A percentile compares a stretch with the other conserved stretches of the same genome.
Conservation (phyloP, 331 rosid genomes). For the Phaseolus coccineus region DNA sequence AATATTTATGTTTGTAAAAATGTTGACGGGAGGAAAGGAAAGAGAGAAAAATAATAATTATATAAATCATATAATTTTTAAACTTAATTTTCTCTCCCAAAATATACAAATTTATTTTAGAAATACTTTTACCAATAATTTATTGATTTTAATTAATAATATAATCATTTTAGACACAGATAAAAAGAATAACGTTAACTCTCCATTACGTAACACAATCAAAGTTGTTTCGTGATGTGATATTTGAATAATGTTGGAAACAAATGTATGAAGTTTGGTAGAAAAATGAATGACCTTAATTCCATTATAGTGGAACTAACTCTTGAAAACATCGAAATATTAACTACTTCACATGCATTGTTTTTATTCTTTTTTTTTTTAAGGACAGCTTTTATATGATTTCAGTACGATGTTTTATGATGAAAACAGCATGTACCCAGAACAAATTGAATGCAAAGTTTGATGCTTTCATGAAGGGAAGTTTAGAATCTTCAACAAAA, state of each 20-base stretch:
- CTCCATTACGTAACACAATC: too few relatives aligned
- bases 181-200: too few relatives aligned
- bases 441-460: constrained; percentile 34
- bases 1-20: too few relatives aligned
- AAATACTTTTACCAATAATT: too few relatives aligned
- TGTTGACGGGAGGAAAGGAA: too few relatives aligned
- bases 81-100: too few relatives aligned
- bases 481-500: not conserved
- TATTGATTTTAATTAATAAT: too few relatives aligned
- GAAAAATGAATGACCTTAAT: constrained; percentile 20
- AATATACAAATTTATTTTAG: too few relatives aligned
- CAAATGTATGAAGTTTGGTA: constrained; percentile 42
- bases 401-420: constrained; percentile 2
- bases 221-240: not conserved
- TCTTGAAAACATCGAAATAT: constrained; percentile 38
- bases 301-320: too few relatives aligned
- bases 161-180: too few relatives aligned
- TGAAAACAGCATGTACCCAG: constrained; percentile 14
- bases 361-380: not conserved
- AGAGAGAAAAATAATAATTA: too few relatives aligned
- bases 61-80: too few relatives aligned
- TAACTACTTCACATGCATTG: constrained; percentile 35
- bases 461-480: constrained; percentile 1
- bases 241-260: constrained; percentile 48
- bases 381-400: not conserved